Evolutionary conservation across 2,329 filamentous ascomycete species (phyloP).

Genomic region (Diaporthe vexans): DNA sequence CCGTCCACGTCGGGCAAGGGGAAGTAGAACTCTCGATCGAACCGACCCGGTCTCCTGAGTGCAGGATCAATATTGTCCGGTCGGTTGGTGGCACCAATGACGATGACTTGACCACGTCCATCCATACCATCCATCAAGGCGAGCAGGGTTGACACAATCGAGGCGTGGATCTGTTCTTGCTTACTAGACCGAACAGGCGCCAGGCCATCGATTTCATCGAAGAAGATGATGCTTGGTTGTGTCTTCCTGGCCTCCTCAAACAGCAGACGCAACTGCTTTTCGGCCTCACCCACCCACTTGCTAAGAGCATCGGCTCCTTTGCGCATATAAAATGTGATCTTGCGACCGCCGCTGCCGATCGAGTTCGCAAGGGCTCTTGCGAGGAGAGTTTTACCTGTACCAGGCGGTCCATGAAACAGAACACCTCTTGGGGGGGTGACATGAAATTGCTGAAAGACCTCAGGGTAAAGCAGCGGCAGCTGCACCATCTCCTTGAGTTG

Average conservation of each 20-base stretch:
- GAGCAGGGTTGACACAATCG: slow-evolving; percentile 94
- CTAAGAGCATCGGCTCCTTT: slow-evolving; percentile 98
- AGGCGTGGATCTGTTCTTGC: slow-evolving; percentile 98
- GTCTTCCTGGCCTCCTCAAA: slow-evolving; percentile 97
- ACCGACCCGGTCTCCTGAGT: slow-evolving; percentile 92
- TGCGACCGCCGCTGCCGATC: slow-evolving; percentile 88
- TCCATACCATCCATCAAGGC: slow-evolving; percentile 99
- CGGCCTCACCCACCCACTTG: slow-evolving; percentile 99
- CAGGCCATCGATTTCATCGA: slow-evolving; percentile 97
- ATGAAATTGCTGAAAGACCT: slow-evolving; percentile 91
- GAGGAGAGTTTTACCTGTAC: slow-evolving; percentile 97
- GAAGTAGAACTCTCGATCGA: slow-evolving; percentile 98
- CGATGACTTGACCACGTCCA: slow-evolving; percentile 96
- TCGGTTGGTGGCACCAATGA: slow-evolving; percentile 98
- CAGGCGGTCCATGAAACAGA: slow-evolving; percentile 95
- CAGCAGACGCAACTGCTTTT: slow-evolving; percentile 91
- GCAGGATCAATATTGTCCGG: slow-evolving; percentile 97
- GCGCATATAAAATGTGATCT: slow-evolving; percentile 99
- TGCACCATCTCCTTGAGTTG: slow-evolving; percentile 99
- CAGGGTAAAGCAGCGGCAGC: slow-evolving; percentile 92
- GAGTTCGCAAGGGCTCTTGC: slow-evolving; percentile 93
- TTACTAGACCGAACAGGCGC: slow-evolving; percentile 97
- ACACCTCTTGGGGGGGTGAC: slow-evolving; percentile 96
- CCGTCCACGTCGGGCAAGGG: slow-evolving; percentile 87
- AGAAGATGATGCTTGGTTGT: slow-evolving; percentile 99